Evolutionary conservation across 805 yeast genomes (phyloP).

Genomic region (Jamesozyma lodderae): DNA sequence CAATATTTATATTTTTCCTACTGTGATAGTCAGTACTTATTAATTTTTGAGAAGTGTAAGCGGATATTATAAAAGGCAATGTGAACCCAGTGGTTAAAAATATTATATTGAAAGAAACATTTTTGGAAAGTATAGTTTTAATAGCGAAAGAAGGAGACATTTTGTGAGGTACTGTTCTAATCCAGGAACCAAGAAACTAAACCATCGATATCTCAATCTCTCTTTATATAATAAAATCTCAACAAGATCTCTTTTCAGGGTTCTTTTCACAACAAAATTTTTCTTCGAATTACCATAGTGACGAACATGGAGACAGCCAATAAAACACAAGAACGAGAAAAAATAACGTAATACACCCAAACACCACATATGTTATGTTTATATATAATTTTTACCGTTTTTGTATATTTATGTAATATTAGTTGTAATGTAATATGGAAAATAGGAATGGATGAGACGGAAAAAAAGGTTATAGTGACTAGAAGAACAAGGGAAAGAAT

Average conservation of each 20-base stretch:
- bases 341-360: conserved; percentile 2
- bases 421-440: too few species aligned
- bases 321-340: conserved; percentile 1
- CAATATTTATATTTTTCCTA: conserved; percentile 5
- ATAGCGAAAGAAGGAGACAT: background rate
- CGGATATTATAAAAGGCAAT: conserved; percentile 22
- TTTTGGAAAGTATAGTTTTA: background rate
- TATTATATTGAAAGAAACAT: background rate
- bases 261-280: too few species aligned
- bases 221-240: too few species aligned
- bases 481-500: too few species aligned
- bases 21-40: conserved; percentile 2
- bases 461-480: too few species aligned
- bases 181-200: too few species aligned
- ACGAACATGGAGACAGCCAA: background rate
- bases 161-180: too few species aligned
- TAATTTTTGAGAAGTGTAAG: conserved; percentile 7
- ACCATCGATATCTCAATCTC: too few species aligned
- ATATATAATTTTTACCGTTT: too few species aligned
- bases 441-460: too few species aligned
- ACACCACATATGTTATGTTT: background rate
- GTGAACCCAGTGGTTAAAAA: conserved; percentile 14
- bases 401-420: too few species aligned
- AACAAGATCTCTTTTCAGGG: too few species aligned
- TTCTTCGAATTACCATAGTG: conserved; percentile 4